Percentiles rank a stretch among this genome's conserved stretches.
Conservation (phyloP, 2,329 filamentous ascomycete genomes). For the Magnaporthiopsis poae region DNA sequence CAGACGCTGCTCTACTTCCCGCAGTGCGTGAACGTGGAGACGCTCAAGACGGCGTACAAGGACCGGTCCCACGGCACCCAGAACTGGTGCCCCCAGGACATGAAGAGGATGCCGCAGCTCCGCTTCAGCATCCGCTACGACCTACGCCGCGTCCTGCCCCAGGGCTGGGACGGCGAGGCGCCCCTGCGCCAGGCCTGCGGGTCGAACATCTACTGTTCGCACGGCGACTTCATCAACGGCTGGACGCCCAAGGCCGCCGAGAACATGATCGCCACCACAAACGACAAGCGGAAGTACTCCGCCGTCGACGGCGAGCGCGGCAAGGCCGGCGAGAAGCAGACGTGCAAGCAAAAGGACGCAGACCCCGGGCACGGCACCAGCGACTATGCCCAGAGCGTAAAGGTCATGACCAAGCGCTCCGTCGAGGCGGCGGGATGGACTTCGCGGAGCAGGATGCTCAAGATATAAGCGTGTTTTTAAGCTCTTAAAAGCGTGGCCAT, state of each 20-base stretch:
- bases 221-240: conserved; percentile 36
- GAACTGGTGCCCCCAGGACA: conserved; percentile 26
- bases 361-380: conserved; percentile 25
- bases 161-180: conserved; percentile 35
- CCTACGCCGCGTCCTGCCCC: conserved; percentile 28
- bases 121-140: conserved; percentile 37
- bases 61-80: conserved; percentile 15
- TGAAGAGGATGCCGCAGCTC: conserved; percentile 36
- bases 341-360: conserved; percentile 33
- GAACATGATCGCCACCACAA: conserved; percentile 27
- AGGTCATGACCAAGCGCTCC: conserved; percentile 21
- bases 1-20: conserved; percentile 34
- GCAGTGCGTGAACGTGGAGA: conserved; percentile 30
- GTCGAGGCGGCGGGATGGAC: not conserved
- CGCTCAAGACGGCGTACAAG: conserved; percentile 20
- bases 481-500: not conserved
- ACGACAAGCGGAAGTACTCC: not conserved
- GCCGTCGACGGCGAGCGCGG: not conserved
- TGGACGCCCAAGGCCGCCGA: conserved; percentile 31
- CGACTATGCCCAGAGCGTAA: conserved; percentile 34
- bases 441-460: conserved; percentile 3
- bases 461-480: not conserved
- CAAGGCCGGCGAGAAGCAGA: conserved; percentile 23
- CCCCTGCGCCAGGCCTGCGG: conserved; percentile 33
- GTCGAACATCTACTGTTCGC: conserved; percentile 19